These are phyloP conservation scores for Tuber microsphaerosporum DNA, from an alignment of 495 filamentous ascomycete species.

Conservation along the genomic window DNA sequence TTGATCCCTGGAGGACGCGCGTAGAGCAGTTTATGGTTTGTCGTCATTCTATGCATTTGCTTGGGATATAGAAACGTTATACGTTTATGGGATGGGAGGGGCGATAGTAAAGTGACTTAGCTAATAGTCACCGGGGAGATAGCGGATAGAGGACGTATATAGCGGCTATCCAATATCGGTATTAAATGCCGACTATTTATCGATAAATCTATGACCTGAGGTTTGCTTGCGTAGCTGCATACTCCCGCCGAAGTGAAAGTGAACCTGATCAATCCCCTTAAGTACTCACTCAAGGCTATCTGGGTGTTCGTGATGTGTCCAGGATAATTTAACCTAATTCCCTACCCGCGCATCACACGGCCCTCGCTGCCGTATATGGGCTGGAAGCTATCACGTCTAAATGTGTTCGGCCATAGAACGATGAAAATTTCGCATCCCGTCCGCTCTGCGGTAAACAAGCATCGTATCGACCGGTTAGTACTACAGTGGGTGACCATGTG, in stretches of 20 bases:
- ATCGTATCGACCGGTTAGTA: constrained; percentile 1
- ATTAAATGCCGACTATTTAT: neutral
- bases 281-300: neutral
- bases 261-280: neutral
- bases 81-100: too few species aligned
- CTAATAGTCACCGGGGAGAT: too few species aligned
- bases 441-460: constrained; percentile 1
- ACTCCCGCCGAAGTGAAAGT: neutral
- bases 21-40: too few species aligned
- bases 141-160: neutral
- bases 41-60: too few species aligned
- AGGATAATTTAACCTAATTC: neutral
- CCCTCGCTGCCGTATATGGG: neutral
- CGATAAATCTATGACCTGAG: neutral
- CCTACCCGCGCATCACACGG: neutral
- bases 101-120: too few species aligned
- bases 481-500: constrained; percentile 2
- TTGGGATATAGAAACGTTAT: too few species aligned
- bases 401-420: constrained; percentile 5
- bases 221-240: neutral
- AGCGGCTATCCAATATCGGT: neutral
- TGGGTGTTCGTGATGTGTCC: neutral
- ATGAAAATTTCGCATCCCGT: constrained; percentile 6
- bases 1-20: too few species aligned
- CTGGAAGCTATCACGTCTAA: neutral